These are phyloP conservation scores for Flueggea neowawraea DNA, from an alignment of 441 rosid species.

Conservation along the genomic window DNA sequence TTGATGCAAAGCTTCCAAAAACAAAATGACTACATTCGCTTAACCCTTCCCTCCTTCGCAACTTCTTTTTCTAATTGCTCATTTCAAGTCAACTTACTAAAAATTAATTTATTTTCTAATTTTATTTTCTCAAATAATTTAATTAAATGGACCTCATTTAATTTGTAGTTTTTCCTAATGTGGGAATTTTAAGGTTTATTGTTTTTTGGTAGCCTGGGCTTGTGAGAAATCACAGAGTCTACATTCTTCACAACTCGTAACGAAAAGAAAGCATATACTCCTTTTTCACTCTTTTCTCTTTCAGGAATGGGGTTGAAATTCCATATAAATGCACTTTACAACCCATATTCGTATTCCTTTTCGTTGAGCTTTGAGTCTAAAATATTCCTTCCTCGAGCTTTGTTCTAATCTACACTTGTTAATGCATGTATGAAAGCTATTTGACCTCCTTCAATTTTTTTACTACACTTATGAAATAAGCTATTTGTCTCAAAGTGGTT, in stretches of 20 bases:
- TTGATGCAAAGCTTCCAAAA: too few relatives aligned
- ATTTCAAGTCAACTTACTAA: too few relatives aligned
- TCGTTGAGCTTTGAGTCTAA: neutral
- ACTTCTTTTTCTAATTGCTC: too few relatives aligned
- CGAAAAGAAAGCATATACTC: constrained; percentile 14
- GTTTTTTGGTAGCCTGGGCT: neutral
- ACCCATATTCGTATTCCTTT: constrained; percentile 21
- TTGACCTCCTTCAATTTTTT: constrained; percentile 15
- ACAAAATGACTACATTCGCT: too few relatives aligned
- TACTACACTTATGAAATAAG: neutral
- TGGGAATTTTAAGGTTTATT: constrained; percentile 27
- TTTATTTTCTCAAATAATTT: too few relatives aligned
- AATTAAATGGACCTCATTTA: too few relatives aligned
- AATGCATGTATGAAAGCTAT: constrained; percentile 12
- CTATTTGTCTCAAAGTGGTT: constrained; percentile 14
- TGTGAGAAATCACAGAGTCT: constrained; percentile 5
- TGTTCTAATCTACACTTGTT: constrained; percentile 2
- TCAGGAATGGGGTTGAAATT: constrained; percentile 30
- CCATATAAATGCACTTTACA: constrained; percentile 29
- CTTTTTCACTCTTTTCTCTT: neutral
- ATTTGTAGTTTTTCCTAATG: constrained; percentile 17
- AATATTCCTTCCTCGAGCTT: constrained; percentile 1
- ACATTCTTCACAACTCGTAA: constrained; percentile 6
- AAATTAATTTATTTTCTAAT: too few relatives aligned
- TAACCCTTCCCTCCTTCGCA: too few relatives aligned